These are phyloP conservation scores for Candolleomyces eurysporus DNA, from an alignment of 768 basidiomycete genomes.

Conservation along the genomic window DNA sequence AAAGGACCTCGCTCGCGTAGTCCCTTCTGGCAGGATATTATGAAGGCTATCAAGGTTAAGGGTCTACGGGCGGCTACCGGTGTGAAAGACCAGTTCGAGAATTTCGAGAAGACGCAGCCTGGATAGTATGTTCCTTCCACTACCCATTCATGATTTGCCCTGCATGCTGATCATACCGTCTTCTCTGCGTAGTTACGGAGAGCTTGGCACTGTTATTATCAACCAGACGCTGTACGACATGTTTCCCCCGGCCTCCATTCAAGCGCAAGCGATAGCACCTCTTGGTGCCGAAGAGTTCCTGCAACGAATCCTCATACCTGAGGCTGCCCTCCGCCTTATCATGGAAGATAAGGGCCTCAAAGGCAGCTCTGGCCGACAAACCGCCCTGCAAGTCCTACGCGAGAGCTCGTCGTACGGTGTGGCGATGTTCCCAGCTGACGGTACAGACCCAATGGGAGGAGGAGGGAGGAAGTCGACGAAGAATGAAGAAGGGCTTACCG, in stretches of 20 bases:
- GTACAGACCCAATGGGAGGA: constrained; percentile 25
- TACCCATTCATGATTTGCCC: neutral
- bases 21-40: constrained; percentile 68
- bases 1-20: constrained; percentile 38
- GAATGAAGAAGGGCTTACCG: constrained; percentile 33
- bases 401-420: constrained; percentile 84
- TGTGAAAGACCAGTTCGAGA: constrained; percentile 71
- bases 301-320: constrained; percentile 85
- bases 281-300: constrained; percentile 76
- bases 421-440: constrained; percentile 77
- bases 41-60: constrained; percentile 59
- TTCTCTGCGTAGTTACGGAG: constrained; percentile 66
- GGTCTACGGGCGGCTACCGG: constrained; percentile 67
- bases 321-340: constrained; percentile 80
- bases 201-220: constrained; percentile 79
- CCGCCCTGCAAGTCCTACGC: constrained; percentile 60
- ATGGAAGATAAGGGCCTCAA: constrained; percentile 63
- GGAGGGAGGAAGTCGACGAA: constrained; percentile 25
- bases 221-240: constrained; percentile 72
- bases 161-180: neutral
- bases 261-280: constrained; percentile 54
- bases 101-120: constrained; percentile 80
- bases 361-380: constrained; percentile 32
- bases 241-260: constrained; percentile 63
- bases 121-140: constrained; percentile 69